These are phyloP conservation scores for Pseudopyricularia cyperi DNA, from an alignment of 2,329 filamentous ascomycete genomes.

Conservation along the genomic window DNA sequence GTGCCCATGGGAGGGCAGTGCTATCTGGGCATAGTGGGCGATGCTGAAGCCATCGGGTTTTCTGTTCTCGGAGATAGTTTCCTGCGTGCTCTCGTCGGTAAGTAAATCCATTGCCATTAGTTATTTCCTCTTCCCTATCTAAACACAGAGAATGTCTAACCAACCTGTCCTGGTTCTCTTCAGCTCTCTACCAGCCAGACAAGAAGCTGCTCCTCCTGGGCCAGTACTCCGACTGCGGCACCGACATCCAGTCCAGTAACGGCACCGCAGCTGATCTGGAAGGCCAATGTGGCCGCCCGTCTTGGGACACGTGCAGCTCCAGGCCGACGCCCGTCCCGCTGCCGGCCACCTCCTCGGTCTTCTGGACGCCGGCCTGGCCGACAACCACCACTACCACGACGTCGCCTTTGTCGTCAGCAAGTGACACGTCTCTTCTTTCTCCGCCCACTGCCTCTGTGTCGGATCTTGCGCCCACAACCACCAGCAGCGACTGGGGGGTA, in stretches of 20 bases:
- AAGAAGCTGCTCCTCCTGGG: not conserved
- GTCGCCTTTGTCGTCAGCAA: not conserved
- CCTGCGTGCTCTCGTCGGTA: conserved; percentile 5
- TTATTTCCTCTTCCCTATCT: not conserved
- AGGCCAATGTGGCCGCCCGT: not conserved
- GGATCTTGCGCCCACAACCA: not conserved
- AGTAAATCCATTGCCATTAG: not conserved
- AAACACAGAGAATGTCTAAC: not conserved
- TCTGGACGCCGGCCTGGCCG: not conserved
- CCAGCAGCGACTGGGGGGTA: not conserved
- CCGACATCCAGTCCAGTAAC: not conserved
- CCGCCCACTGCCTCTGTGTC: not conserved
- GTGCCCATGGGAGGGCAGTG: conserved; percentile 5
- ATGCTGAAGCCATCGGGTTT: conserved; percentile 4
- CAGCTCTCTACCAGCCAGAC: conserved; percentile 3
- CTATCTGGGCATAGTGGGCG: conserved; percentile 6
- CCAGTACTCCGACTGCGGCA: conserved; percentile 1
- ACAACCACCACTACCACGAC: not conserved
- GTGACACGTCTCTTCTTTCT: not conserved
- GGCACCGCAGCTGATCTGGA: not conserved
- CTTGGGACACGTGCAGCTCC: conserved; percentile 1
- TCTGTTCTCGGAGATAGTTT: conserved; percentile 10
- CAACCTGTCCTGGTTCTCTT: too few relatives aligned
- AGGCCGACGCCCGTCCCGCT: not conserved
- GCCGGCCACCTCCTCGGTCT: not conserved